Evolutionary conservation across 768 basidiomycete species (phyloP).

Genomic region (Trametes cubensis): DNA sequence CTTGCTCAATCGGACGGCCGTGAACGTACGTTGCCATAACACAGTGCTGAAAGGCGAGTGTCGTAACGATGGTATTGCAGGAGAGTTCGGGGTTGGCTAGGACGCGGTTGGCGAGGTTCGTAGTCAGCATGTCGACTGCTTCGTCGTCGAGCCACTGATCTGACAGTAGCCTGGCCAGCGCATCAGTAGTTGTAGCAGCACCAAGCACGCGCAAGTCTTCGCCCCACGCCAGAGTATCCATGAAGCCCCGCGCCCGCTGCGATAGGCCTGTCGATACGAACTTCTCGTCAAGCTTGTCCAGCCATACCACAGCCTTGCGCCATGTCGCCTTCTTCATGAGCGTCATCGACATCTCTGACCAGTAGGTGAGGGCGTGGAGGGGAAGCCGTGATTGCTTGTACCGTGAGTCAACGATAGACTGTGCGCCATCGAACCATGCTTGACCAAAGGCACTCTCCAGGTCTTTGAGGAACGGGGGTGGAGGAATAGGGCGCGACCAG

Average conservation of each 20-base stretch:
- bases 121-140: slow-evolving; percentile 10
- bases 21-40: too few relatives aligned
- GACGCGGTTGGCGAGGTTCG: not conserved
- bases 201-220: not conserved
- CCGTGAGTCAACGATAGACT: not conserved
- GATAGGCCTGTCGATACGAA: not conserved
- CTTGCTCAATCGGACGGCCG: too few relatives aligned
- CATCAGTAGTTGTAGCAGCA: not conserved
- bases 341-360: slow-evolving; percentile 9
- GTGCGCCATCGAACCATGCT: slow-evolving; percentile 9
- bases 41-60: not conserved
- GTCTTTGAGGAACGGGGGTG: not conserved
- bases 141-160: slow-evolving; percentile 16
- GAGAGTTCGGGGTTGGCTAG: not conserved
- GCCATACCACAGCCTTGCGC: not conserved
- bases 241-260: not conserved
- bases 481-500: not conserved
- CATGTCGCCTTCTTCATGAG: slow-evolving; percentile 6
- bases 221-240: not conserved
- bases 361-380: slow-evolving; percentile 11
- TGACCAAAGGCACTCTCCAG: not conserved
- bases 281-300: not conserved
- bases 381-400: slow-evolving; percentile 14
- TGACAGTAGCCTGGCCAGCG: slow-evolving; percentile 8
- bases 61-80: not conserved